phyloP scores from a whole-genome alignment of 2,329 filamentous ascomycete species.

The Fusarium dimerum region DNA sequence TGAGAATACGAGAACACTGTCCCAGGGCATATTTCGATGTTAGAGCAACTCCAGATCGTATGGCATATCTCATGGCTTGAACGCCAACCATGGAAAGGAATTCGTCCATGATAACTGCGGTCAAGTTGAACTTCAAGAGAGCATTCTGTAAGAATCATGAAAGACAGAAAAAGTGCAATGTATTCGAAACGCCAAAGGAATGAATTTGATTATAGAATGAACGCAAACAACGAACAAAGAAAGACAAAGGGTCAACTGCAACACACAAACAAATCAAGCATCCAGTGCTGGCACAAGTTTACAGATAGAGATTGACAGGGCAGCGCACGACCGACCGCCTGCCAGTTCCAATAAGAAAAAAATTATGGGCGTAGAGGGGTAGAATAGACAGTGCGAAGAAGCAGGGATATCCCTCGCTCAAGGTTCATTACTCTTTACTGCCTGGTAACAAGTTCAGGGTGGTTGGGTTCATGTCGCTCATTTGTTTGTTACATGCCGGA shows the following conservation, averaged over 20 bases:
- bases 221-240: too few species aligned
- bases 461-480: constrained; percentile 11
- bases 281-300: not conserved
- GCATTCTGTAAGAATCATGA: not conserved
- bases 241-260: too few species aligned
- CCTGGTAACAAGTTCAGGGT: constrained; percentile 2
- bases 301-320: constrained; percentile 16
- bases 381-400: constrained; percentile 25
- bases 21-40: constrained; percentile 84
- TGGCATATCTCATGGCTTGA: constrained; percentile 90
- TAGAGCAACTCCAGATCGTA: constrained; percentile 81
- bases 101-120: constrained; percentile 63
- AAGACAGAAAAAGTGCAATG: too few species aligned
- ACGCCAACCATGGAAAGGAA: constrained; percentile 54
- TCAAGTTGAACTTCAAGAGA: constrained; percentile 4
- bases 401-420: constrained; percentile 10
- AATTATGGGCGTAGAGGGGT: constrained; percentile 11
- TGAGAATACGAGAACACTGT: constrained; percentile 77
- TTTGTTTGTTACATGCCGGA: constrained; percentile 1
- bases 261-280: too few species aligned
- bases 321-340: constrained; percentile 6
- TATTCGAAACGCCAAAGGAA: not conserved
- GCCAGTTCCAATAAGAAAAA: constrained; percentile 9
- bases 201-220: not conserved
- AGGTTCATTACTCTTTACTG: constrained; percentile 2